Conservation (phyloP, 2,329 filamentous ascomycete genomes). For the Sclerotinia sclerotiorum region DNA sequence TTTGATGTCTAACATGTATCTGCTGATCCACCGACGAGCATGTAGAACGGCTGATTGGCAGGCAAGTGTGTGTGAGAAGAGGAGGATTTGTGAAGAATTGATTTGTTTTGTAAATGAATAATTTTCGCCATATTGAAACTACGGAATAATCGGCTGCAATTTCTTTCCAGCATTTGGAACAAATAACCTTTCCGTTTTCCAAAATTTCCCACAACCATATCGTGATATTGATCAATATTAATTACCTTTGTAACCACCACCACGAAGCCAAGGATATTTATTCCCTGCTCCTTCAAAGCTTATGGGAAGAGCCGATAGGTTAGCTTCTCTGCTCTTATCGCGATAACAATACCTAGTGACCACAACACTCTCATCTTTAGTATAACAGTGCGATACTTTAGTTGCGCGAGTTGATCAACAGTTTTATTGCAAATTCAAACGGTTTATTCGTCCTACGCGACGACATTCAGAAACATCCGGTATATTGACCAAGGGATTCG, state of each 20-base stretch:
- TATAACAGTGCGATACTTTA: constrained; percentile 9
- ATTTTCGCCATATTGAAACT: background rate
- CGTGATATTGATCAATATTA: background rate
- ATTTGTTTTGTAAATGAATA: background rate
- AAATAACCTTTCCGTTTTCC: no score
- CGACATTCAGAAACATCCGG: no score
- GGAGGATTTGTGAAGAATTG: background rate
- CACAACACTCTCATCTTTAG: background rate
- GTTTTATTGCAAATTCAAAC: background rate
- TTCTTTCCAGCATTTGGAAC: background rate
- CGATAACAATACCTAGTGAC: constrained; percentile 10
- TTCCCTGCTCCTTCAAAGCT: background rate
- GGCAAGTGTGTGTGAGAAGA: background rate
- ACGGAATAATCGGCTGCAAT: background rate
- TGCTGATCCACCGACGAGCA: background rate
- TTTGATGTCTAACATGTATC: background rate
- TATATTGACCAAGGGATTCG: background rate
- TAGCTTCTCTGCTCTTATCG: constrained; percentile 6
- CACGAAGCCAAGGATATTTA: background rate
- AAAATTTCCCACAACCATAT: background rate
- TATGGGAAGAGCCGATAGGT: background rate
- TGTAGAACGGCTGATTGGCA: background rate
- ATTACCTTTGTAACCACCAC: background rate
- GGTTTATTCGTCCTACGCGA: background rate
- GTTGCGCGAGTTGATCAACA: background rate